Base-by-base conservation (phyloP, 2,329 filamentous ascomycete genomes). In the Zymoseptoria tritici region DNA sequence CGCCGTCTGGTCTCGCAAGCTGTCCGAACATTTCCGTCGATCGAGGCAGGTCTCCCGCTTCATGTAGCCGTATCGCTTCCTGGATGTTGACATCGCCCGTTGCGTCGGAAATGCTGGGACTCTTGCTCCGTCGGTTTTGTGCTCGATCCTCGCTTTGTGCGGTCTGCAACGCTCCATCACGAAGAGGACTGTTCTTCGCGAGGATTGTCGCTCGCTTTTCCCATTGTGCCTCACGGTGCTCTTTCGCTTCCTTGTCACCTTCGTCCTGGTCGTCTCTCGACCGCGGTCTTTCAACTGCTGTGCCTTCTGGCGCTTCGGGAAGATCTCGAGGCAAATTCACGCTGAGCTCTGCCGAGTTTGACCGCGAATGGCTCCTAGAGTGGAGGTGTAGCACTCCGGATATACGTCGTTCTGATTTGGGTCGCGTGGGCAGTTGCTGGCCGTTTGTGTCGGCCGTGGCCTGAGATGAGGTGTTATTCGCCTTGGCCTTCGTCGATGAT, bases 31-130 rank as follows among this genome's bases (percentile, higher is more conserved):
- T 84, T 56, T 80, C 79, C n/a, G 94, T 97, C 57, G 91, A 94
- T 69, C 81, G 77, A 69, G 85, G 84, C 59, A 96, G 81, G 62
- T 94, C 83, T 59, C 93, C 93, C 53, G 80, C 81, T 76, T 99
- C 94, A 73, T 99, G 94, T 64, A 97, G 80, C 62, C 88, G 83
- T 72, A 99, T 99, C n/a, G 94, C 94, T 76, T 95, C 87, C 75
- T 97, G 93, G 60, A 99, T 96, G 74, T 90, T 86, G 67, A 76
- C 76, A 65, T 80, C 78, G 57, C 74, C 74, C 29, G 64, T 67
- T 49, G 70, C 64, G 60, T 75, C 71, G 57, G 70, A 72, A 26
- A 53, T 29, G 62, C 68, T 74, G 9, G 67, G 66, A 67, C 67
- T 68, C 52, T 64, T 60, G 13, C 26, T 51, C 16, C 59, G 57